Percentiles rank a stretch among this genome's conserved stretches.
These are phyloP conservation scores for Colletotrichum salicis DNA, from an alignment of 2,329 filamentous ascomycete genomes.

Conservation along the genomic window DNA sequence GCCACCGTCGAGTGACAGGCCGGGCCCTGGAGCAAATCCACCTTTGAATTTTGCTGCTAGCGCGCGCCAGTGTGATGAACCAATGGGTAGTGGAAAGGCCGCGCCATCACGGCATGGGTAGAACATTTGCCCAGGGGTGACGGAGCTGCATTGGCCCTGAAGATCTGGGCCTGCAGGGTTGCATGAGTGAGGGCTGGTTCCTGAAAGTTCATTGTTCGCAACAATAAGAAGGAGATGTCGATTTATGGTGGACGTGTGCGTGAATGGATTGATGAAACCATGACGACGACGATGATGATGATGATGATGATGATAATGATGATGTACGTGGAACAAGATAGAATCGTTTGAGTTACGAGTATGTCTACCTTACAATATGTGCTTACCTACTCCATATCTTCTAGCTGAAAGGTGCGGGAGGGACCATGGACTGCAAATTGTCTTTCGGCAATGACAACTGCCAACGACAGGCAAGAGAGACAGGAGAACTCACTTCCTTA, in stretches of 20 bases:
- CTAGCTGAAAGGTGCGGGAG: background rate
- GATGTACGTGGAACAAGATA: background rate
- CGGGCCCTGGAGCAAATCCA: conserved; percentile 29
- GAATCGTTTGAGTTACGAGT: too few relatives aligned
- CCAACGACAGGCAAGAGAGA: background rate
- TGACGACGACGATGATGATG: too few relatives aligned
- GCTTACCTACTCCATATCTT: background rate
- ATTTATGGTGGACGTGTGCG: background rate
- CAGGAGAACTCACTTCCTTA: conserved; percentile 6
- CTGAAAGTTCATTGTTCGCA: background rate
- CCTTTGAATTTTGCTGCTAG: conserved; percentile 30
- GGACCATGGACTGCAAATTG: background rate
- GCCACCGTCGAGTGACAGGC: conserved; percentile 33
- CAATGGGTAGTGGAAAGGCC: conserved; percentile 28
- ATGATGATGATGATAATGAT: background rate
- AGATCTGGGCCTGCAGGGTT: conserved; percentile 11
- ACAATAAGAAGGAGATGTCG: background rate
- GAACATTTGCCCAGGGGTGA: conserved; percentile 21
- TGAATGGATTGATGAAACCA: conserved; percentile 1
- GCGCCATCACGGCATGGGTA: conserved; percentile 29
- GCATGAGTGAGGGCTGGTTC: background rate
- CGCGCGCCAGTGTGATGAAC: conserved; percentile 23
- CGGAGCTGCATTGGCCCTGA: conserved; percentile 11
- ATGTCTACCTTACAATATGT: too few relatives aligned
- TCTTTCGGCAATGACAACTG: background rate